Evolutionary conservation across 345 rosid genomes (phyloP), one percentile per base, ranked within the genome.

Genomic region (Populus alba): DNA sequence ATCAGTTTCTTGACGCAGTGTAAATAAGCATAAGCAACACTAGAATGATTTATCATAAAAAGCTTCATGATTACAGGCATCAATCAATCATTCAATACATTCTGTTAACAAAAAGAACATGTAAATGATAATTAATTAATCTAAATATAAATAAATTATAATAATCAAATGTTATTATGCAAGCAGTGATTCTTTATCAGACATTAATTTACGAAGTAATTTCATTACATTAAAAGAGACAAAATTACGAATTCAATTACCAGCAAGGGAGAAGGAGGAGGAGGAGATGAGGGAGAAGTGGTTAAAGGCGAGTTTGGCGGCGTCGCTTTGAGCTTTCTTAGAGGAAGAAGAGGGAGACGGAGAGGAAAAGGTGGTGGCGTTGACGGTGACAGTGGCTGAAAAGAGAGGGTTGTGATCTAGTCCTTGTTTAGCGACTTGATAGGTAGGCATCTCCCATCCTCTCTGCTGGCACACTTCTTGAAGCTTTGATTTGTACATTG

Each of bases 291-390:
- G 2, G 10, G 73, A 49, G 83, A 86, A 77, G 51, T 83, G 80
- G 22, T 41, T 59, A 27, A 73, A 43, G 31, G 92, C 92, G 73
- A 81, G 51, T 15, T 59, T 57, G 15, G 91, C 92, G 15, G 87
- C 90, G 6, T 85, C 79, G 55, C 83, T 86, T 35, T 89, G 89
- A 3, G 90, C 88, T 7, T 79, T 74, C 70, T 86, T 89, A 61
- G 87, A 67, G 43, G 89, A 74, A 10, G 13, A 74, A 27, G 75
- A 22, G 29, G 41, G 68, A 7, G 70, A 71, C 0, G 8, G 31
- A 2, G 88, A 39, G 35, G 43, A 68, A 72, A 88, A 89, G 3
- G 77, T 22, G 31, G 13, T 10, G 75, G 63, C 77, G 39, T 85
- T 78, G 15, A 89, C 81, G n/a, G 72, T 31, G 37, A 89, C 90